Evolutionary conservation across 257 asterid species (phyloP), one percentile per base, ranked within the genome.

Genomic region (Salvia miltiorrhiza): DNA sequence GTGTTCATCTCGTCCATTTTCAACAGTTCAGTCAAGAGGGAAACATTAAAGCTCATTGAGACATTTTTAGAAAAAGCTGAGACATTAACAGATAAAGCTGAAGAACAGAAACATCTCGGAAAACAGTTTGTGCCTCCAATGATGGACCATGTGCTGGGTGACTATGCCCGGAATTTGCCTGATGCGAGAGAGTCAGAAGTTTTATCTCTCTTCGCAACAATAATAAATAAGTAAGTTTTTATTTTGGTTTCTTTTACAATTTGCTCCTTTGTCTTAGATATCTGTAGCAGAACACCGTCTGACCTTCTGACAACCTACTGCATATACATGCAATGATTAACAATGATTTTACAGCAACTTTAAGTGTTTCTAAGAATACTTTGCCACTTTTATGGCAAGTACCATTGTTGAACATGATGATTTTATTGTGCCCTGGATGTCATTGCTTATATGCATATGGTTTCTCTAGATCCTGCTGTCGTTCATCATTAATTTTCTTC

Each of bases 141-240:
- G 97, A 92, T 92, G 96, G 97, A 92, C 79, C 87, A 88, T 16
- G 90, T 92, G 66, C 88, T 89, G 47, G 95, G 89, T 16, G 98
- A 89, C 79, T 92, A 92, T 72, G 93, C 96, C 30, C 87, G 97
- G 53, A 92, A 92, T 78, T 67, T 92, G 73, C 96, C 97, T 62
- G 97, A 92, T 89, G 97, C 97, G 39, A 89, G 96, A 78, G 97
- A 92, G 76, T 92, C 97, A 0, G 97, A 92, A 92, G 97, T 92
- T 69, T 86, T 92, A 4, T 89, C 97, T 45, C 95, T 92, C 43
- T 92, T 86, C 56, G 97, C 97, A 37, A 92, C 97, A 16, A 92
- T 92, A 32, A 87, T 92, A 63, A 92, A 92, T 83, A 92, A 89
- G 96, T 92, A 82, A 53, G 84, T 16, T 57, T 52, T 5, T 57